Conservation (phyloP, 2,329 filamentous ascomycete species). For the Exophiala oligosperma region DNA sequence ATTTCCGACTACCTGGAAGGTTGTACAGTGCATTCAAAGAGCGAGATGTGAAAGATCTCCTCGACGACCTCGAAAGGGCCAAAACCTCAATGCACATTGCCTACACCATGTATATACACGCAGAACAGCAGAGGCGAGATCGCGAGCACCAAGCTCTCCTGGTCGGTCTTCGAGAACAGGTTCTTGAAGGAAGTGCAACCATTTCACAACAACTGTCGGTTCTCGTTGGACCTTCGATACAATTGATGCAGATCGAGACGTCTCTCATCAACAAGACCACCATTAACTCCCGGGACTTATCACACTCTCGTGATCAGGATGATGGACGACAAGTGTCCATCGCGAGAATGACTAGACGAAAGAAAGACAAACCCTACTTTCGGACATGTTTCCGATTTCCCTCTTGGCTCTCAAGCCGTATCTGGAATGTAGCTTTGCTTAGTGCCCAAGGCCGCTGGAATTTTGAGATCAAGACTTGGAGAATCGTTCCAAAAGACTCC, state of each 20-base stretch:
- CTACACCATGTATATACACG: slow-evolving; percentile 5
- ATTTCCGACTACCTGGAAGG: background rate
- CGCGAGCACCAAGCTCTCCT: slow-evolving; percentile 2
- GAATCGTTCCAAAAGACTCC: background rate
- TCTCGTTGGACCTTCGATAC: background rate
- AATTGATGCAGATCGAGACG: background rate
- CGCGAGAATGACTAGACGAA: background rate
- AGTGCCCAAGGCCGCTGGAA: slow-evolving; percentile 1
- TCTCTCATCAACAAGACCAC: background rate
- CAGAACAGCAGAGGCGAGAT: slow-evolving; percentile 8
- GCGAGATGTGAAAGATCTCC: slow-evolving; percentile 11
- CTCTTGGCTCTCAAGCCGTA: background rate
- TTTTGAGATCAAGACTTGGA: slow-evolving; percentile 7
- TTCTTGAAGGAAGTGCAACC: background rate
- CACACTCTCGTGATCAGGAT: background rate
- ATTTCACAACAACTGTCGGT: background rate
- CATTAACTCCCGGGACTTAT: too few species aligned
- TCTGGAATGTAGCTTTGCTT: slow-evolving; percentile 5
- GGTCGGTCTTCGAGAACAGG: background rate
- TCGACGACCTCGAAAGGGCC: slow-evolving; percentile 10
- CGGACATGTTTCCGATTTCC: background rate
- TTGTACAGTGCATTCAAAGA: slow-evolving; percentile 12
- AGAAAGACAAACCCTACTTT: background rate
- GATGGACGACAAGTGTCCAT: background rate
- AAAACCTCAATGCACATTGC: slow-evolving; percentile 11